Evolutionary conservation across 1,139 yeast species (phyloP), one percentile per base, ranked within the genome.

Genomic region (Yamadazyma triangularis): DNA sequence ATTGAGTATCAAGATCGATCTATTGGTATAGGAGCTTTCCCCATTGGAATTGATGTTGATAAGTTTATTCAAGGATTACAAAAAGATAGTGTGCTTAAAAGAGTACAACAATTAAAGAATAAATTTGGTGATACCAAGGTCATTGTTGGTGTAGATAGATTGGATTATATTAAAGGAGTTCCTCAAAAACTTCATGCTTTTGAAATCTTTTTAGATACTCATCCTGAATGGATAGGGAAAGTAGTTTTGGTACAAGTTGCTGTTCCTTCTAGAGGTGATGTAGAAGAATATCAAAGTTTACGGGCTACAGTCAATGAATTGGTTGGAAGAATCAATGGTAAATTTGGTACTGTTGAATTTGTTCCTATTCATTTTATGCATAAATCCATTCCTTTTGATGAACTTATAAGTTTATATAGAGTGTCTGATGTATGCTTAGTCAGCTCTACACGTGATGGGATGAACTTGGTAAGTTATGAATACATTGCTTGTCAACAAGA

Each of bases 151-250:
- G 96, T 91, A 24, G 98, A 91, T 58, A 72, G 98, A 48, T 64
- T 91, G 42, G 98, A 91, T 53, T 91, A 91, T 54, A 91, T 91
- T 56, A 91, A 91, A 58, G 98, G 98, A 32, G 96, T 91, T 3
- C 98, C 98, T 1, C 97, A 91, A 51, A 91, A 91, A 53, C 66
- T 91, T 32, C 96, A 89, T 52, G 97, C 97, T 0, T 85, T 91
- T 61, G 97, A 91, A 53, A 85, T 88, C 9, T 91, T 91, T 47
- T 64, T 93, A 34, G 79, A 79, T 27, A 95, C 86, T 49, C 94
- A 93, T 54, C 98, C 98, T 0, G 96, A 89, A 59, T 93, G 96
- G 96, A 86, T 88, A 28, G 98, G 98, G 4, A 93, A 91, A 57
- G 96, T 89, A 13, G 91, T 93, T 1, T 65, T 93, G 31, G 94